phyloP scores from a whole-genome alignment of 768 basidiomycete species.

The Mycena vitilis region DNA sequence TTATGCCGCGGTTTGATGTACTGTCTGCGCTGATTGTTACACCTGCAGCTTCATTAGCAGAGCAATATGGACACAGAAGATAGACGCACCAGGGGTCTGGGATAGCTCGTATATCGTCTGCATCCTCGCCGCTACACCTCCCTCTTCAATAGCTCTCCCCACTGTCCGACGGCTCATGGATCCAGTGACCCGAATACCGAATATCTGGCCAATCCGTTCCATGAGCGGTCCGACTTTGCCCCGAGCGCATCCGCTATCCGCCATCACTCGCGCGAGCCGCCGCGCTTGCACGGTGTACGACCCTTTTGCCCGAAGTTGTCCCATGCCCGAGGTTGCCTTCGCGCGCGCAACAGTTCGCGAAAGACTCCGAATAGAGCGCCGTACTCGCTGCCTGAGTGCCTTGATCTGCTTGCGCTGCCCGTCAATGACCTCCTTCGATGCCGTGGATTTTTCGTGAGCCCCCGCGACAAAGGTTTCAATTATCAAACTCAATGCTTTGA shows the following conservation, averaged over 20 bases:
- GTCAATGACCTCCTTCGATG: neutral
- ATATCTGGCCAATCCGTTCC: neutral
- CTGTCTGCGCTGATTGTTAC: neutral
- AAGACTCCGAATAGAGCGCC: neutral
- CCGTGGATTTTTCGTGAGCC: neutral
- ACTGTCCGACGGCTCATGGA: constrained; percentile 2
- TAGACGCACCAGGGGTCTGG: neutral
- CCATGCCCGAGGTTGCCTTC: neutral
- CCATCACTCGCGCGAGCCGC: constrained; percentile 11
- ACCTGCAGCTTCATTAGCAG: neutral
- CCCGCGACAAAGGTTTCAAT: neutral
- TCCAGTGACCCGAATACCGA: neutral
- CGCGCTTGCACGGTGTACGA: neutral
- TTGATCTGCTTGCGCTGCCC: neutral
- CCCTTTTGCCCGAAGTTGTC: neutral
- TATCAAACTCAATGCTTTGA: neutral
- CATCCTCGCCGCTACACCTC: constrained; percentile 3
- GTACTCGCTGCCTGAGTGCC: constrained; percentile 1
- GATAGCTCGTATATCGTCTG: neutral
- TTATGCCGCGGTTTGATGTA: no score
- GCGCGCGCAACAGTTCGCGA: neutral
- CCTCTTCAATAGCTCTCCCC: neutral
- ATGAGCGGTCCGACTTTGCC: neutral
- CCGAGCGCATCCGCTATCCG: neutral
- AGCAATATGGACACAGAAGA: neutral